phyloP scores from a whole-genome alignment of 169 alveolate genomes.

The Cytauxzoon felis region DNA sequence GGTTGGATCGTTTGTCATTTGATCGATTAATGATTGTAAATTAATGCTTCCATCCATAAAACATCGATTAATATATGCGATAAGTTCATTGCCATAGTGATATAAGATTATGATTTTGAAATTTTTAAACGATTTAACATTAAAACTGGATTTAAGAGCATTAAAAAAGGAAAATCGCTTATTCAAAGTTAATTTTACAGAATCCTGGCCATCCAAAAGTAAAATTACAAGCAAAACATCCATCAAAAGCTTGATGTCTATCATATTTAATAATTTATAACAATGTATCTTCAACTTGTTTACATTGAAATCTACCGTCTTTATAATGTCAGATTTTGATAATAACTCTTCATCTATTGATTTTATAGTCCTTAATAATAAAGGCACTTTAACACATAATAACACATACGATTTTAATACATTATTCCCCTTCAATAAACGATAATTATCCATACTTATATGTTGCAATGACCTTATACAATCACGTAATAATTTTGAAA shows the following conservation, averaged over 20 bases:
- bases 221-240: constrained; percentile 11
- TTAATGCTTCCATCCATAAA: too few species aligned
- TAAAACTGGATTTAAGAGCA: too few species aligned
- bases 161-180: too few species aligned
- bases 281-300: constrained; percentile 31
- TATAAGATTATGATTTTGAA: too few species aligned
- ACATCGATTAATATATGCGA: too few species aligned
- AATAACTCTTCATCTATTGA: constrained; percentile 5
- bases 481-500: not conserved
- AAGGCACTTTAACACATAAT: constrained; percentile 20
- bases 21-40: too few species aligned
- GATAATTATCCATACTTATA: constrained; percentile 31
- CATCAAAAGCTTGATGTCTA: constrained; percentile 15
- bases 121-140: too few species aligned
- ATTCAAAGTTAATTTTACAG: not conserved
- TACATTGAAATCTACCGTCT: constrained; percentile 11
- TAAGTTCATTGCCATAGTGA: too few species aligned
- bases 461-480: not conserved
- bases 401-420: constrained; percentile 37
- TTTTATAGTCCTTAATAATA: not conserved
- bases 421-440: constrained; percentile 32
- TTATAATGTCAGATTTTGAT: not conserved
- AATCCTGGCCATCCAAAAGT: constrained; percentile 4
- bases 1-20: too few species aligned
- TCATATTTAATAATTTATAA: constrained; percentile 21